Evolutionary conservation across 768 basidiomycete genomes (phyloP).

Genomic region (Suillus discolor): DNA sequence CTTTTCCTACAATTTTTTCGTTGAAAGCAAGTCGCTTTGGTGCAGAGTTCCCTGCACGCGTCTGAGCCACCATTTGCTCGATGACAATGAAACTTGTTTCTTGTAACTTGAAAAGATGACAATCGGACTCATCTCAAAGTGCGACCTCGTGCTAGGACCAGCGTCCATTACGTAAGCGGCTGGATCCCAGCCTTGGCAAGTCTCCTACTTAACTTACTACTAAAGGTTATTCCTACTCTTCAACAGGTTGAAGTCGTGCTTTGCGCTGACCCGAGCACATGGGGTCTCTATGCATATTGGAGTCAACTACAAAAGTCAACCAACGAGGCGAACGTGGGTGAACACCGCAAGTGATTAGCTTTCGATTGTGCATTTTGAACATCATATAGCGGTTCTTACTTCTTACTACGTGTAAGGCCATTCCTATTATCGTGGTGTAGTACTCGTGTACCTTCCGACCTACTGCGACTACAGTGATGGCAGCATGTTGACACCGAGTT

Average conservation of each 20-base stretch:
- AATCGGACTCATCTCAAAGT: not conserved
- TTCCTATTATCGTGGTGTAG: not conserved
- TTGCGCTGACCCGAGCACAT: not conserved
- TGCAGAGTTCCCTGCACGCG: conserved; percentile 56
- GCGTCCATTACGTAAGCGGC: not conserved
- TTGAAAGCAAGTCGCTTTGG: conserved; percentile 72
- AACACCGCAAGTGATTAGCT: not conserved
- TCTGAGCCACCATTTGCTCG: conserved; percentile 70
- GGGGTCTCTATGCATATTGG: conserved; percentile 54
- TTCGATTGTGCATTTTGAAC: conserved; percentile 57
- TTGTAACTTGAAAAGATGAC: conserved; percentile 5
- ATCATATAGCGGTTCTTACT: conserved; percentile 68
- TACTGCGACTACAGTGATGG: conserved; percentile 49
- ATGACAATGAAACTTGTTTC: conserved; percentile 6
- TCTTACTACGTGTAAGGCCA: conserved; percentile 56
- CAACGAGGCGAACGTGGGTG: conserved; percentile 57
- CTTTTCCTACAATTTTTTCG: conserved; percentile 80
- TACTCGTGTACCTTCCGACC: conserved; percentile 21
- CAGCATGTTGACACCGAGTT: conserved; percentile 52
- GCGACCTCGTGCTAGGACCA: not conserved
- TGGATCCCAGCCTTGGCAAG: too few species aligned
- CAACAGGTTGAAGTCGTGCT: not conserved
- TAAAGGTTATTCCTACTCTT: not conserved
- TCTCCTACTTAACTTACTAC: too few species aligned
- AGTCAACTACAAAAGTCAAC: conserved; percentile 66